These are phyloP conservation scores for Xylaria curta DNA, from an alignment of 495 filamentous ascomycete genomes.

Conservation along the genomic window DNA sequence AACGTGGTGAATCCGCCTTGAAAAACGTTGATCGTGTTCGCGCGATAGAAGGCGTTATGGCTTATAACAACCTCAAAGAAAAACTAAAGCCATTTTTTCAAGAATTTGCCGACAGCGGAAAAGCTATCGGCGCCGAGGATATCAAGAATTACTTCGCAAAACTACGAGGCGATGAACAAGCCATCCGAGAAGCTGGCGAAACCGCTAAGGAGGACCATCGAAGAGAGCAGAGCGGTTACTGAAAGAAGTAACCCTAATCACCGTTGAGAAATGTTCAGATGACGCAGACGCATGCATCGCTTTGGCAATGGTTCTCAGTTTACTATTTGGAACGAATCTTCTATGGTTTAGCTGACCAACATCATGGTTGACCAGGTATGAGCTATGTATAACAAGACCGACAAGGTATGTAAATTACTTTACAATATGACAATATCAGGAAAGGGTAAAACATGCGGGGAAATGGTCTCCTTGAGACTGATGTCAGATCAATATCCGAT, in stretches of 20 bases:
- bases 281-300: neutral
- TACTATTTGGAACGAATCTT: neutral
- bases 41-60: constrained; percentile 97
- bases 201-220: constrained; percentile 54
- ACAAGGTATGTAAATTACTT: constrained; percentile 5
- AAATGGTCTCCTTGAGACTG: neutral
- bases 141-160: constrained; percentile 96
- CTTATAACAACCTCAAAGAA: constrained; percentile 92
- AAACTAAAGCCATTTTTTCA: constrained; percentile 90
- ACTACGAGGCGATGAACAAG: constrained; percentile 81
- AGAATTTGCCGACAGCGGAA: constrained; percentile 89
- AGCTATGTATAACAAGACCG: constrained; percentile 21
- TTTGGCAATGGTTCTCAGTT: neutral
- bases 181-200: constrained; percentile 55
- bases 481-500: neutral
- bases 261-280: neutral
- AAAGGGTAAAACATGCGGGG: neutral
- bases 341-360: neutral
- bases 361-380: neutral
- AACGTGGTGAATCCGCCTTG: constrained; percentile 88
- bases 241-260: constrained; percentile 15
- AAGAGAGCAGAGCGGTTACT: constrained; percentile 67
- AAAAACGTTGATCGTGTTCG: constrained; percentile 88
- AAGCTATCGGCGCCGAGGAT: constrained; percentile 88
- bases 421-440: neutral